Base-by-base conservation (phyloP, 805 yeast genomes). In the Torulaspora quercuum region DNA sequence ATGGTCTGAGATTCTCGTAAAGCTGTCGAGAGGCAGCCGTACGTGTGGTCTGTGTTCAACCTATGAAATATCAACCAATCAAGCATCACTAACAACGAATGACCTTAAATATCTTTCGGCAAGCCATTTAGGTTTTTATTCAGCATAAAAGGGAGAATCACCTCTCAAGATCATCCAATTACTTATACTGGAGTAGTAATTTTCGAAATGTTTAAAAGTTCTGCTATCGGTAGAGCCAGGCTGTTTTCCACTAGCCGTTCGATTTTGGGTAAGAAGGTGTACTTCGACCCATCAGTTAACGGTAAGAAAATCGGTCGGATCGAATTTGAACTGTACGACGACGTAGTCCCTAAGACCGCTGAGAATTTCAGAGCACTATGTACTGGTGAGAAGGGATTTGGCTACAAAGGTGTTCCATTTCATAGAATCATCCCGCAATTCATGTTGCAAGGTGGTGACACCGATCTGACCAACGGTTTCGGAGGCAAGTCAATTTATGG, bases 361-460 rank as follows among this genome's bases (percentile, higher is more conserved):
- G 87, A 80, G 65, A 82, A 82, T 67, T 82, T 82, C 75, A 75
- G 84, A 70, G 87, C 88, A 39, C 65, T 82, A 53, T 76, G 82
- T 63, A 82, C 95, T 46, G 95, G 96, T 54, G 95, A 86, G 72
- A 82, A 86, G 73, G 95, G 70, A 0, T 84, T 70, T 57, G 95
- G 95, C 44, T 88, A 80, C 77, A 80, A 80, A 62, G 76, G 73
- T 57, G 84, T 94, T 33, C 72, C 80, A 50, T 87, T 88, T 87
- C 95, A 87, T 80, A 81, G 95, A 73, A 86, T 87, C 50, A 86
- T 87, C 55, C 95, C 95, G 50, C 80, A 83, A 66, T 89, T 89
- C 75, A 89, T 89, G 97, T 73, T 90, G 63, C 97, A 89, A 75
- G 97, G 89, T 64, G 90, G 90, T 72, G 92, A 83, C 68, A 80